Conservation (phyloP, 257 asterid species). For the Jaltomata sinuosa region DNA sequence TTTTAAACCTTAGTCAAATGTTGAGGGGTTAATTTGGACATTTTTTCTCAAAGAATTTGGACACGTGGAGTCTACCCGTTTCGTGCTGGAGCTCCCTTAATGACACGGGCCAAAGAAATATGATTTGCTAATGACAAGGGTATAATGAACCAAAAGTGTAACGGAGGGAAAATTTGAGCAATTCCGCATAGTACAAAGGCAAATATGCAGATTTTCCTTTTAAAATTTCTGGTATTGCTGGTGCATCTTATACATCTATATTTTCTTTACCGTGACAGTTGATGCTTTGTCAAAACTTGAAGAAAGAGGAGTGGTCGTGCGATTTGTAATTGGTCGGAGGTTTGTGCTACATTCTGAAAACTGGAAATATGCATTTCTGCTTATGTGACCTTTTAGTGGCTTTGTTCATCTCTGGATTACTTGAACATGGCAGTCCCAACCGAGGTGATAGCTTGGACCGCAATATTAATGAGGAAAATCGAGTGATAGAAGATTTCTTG, state of each 20-base stretch:
- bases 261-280: constrained; percentile 37
- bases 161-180: not conserved
- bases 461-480: constrained; percentile 66
- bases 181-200: not conserved
- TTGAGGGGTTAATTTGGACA: not conserved
- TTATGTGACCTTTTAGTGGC: constrained; percentile 1
- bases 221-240: not conserved
- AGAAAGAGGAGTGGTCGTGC: constrained; percentile 65
- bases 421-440: constrained; percentile 61
- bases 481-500: constrained; percentile 55
- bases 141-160: not conserved
- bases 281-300: constrained; percentile 58
- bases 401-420: not conserved
- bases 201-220: not conserved
- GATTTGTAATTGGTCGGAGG: constrained; percentile 88
- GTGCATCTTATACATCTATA: not conserved
- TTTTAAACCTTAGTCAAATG: not conserved
- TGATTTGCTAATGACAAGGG: not conserved
- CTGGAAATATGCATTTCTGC: not conserved
- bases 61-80: not conserved
- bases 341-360: constrained; percentile 15
- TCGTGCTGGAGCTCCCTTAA: not conserved
- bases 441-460: constrained; percentile 97
- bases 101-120: not conserved
- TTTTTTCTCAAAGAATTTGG: not conserved